Conservation (phyloP, 2,329 filamentous ascomycete species). For the Colletotrichum godetiae region DNA sequence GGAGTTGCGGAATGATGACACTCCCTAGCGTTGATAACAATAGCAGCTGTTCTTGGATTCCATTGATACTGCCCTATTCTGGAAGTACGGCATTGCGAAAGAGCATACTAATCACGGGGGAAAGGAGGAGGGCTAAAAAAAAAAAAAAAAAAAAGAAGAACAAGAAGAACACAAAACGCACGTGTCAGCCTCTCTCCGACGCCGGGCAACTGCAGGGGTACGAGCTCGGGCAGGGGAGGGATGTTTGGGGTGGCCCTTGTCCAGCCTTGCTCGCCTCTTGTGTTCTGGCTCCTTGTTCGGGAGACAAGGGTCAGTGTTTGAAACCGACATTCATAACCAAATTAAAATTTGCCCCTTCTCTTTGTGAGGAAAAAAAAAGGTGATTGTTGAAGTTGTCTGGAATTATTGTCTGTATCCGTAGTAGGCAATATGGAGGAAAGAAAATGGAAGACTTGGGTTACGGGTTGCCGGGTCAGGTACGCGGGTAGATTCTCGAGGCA, state of each 20-base stretch:
- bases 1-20: background rate
- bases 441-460: background rate
- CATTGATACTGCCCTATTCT: background rate
- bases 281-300: slow-evolving; percentile 7
- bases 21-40: too few relatives aligned
- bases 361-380: background rate
- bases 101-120: background rate
- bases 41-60: background rate
- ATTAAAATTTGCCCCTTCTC: background rate
- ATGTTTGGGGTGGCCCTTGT: slow-evolving; percentile 26
- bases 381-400: background rate
- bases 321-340: slow-evolving; percentile 23
- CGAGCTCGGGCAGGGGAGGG: slow-evolving; percentile 22
- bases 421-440: background rate
- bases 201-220: slow-evolving; percentile 29
- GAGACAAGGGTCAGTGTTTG: slow-evolving; percentile 21
- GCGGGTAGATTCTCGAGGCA: background rate
- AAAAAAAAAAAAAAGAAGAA: background rate
- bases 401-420: background rate
- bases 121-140: background rate
- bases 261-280: slow-evolving; percentile 15
- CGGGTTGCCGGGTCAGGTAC: background rate
- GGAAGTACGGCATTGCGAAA: background rate
- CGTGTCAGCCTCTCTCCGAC: slow-evolving; percentile 23
- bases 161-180: slow-evolving; percentile 5